phyloP scores from a whole-genome alignment of 371 early-diverging fungal genomes.

The Actinomortierella wolfii region DNA sequence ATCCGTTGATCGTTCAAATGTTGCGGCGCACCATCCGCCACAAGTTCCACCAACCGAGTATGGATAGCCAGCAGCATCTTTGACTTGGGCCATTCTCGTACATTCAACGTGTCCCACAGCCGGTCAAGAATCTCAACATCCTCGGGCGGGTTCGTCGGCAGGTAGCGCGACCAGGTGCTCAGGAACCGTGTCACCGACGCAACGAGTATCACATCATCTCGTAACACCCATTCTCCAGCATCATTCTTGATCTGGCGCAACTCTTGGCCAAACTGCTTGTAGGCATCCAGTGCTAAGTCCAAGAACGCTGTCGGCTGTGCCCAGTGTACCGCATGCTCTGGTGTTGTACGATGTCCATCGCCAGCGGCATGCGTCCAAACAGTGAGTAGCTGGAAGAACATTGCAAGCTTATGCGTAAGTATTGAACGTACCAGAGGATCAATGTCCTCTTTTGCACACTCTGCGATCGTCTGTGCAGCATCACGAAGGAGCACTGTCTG shows the following conservation, averaged over 20 bases:
- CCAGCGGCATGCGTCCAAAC: constrained; percentile 54
- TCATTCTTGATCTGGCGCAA: background rate
- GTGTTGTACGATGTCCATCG: constrained; percentile 58
- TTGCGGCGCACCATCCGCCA: constrained; percentile 7
- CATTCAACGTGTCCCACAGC: constrained; percentile 20
- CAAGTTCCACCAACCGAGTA: background rate
- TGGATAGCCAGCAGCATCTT: constrained; percentile 14
- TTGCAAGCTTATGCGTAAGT: constrained; percentile 49
- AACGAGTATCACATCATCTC: constrained; percentile 20
- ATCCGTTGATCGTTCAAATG: constrained; percentile 9
- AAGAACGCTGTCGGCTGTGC: constrained; percentile 57
- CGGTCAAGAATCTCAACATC: constrained; percentile 29
- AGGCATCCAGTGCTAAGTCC: constrained; percentile 21
- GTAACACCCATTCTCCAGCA: background rate
- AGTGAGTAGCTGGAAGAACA: constrained; percentile 50
- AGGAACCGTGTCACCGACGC: constrained; percentile 54
- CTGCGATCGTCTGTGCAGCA: constrained; percentile 11
- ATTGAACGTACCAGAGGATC: constrained; percentile 46
- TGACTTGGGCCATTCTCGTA: constrained; percentile 17
- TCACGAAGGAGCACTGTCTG: constrained; percentile 29
- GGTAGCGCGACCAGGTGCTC: constrained; percentile 53
- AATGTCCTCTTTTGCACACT: constrained; percentile 7
- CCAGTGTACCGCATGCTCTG: constrained; percentile 64
- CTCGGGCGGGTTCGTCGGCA: constrained; percentile 37
- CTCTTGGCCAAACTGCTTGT: constrained; percentile 1